Base-by-base conservation (phyloP, 2,329 filamentous ascomycete genomes). In the Paracorniculantispora psalliotae region DNA sequence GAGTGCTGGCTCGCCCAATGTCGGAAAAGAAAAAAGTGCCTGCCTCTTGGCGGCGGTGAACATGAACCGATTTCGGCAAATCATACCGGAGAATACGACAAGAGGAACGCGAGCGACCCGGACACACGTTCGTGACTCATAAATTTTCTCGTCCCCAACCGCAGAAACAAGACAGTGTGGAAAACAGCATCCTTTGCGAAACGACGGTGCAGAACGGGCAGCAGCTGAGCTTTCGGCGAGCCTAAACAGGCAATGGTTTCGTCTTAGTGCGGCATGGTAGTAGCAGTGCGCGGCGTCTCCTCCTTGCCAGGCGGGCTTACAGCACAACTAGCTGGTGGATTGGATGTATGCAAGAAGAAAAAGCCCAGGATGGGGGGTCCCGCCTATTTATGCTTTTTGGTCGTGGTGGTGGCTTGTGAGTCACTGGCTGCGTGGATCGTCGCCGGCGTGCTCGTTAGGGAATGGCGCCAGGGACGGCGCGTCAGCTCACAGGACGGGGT, bases 331-430 rank as follows among this genome's bases (percentile, higher is more conserved):
- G 39, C 5, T 37, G 33, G 28, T 21, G 43, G 28, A 48, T 28
- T 46, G 37, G 23, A 39, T 28, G 43, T 19, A 33, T 49, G 44
- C 44, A 49, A 41, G 44, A 57, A 33, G 30, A n/a, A 48, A 41
- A 15, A 41, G n/a, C 7, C 17, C 6, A n/a, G 26, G 44, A 50
- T 57, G 49, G 57, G 50, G 4, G 33, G 48, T 52, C 57, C 48
- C 57, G 57, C 57, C 57, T 57, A 55, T 60, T 60, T 60, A 60
- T 60, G 48, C 46, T 60, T 60, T 57, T 47, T 48, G 30, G 41
- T 2, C 61, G 54, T 6, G 17, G 9, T 19, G 2, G 10, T 17
- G 4, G 37, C 25, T 33, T 41, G 39, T 60, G 59, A 60, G 50
- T 60, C 59, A 60, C 48, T 25, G 15, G 21, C n/a, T 15, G 50